Conservation (phyloP, 768 basidiomycete species). For the Boletus fagicola region DNA sequence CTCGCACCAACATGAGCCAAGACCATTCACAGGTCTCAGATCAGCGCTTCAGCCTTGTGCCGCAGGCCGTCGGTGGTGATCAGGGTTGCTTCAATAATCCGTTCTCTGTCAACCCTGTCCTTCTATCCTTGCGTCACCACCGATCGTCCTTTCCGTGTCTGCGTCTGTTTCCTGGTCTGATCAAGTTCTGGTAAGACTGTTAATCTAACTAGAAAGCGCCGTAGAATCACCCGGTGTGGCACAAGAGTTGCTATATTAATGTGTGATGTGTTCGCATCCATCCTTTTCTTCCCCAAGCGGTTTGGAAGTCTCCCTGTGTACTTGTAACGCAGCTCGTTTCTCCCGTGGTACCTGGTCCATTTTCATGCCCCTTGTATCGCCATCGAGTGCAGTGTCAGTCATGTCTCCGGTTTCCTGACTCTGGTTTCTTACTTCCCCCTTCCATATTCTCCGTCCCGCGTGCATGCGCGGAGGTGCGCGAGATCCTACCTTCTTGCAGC, state of each 20-base stretch:
- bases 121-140: constrained; percentile 9
- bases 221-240: constrained; percentile 4
- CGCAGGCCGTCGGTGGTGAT: constrained; percentile 3
- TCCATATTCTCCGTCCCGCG: constrained; percentile 20
- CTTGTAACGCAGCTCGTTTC: constrained; percentile 8
- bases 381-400: constrained; percentile 6
- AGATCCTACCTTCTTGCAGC: constrained; percentile 24
- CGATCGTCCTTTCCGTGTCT: constrained; percentile 8
- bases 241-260: constrained; percentile 7
- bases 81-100: constrained; percentile 8
- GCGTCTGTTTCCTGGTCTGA: neutral
- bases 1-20: neutral
- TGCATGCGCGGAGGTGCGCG: constrained; percentile 23
- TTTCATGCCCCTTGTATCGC: constrained; percentile 16
- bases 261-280: constrained; percentile 9
- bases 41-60: neutral
- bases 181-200: constrained; percentile 16
- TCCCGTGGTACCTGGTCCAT: constrained; percentile 1
- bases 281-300: constrained; percentile 4
- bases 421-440: constrained; percentile 17
- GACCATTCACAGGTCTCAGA: neutral
- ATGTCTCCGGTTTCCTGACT: constrained; percentile 11
- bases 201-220: constrained; percentile 7
- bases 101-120: constrained; percentile 16
- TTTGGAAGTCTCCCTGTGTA: constrained; percentile 1